These are phyloP conservation scores for Candolleomyces efflorescens DNA, from an alignment of 768 basidiomycete genomes.

Conservation along the genomic window DNA sequence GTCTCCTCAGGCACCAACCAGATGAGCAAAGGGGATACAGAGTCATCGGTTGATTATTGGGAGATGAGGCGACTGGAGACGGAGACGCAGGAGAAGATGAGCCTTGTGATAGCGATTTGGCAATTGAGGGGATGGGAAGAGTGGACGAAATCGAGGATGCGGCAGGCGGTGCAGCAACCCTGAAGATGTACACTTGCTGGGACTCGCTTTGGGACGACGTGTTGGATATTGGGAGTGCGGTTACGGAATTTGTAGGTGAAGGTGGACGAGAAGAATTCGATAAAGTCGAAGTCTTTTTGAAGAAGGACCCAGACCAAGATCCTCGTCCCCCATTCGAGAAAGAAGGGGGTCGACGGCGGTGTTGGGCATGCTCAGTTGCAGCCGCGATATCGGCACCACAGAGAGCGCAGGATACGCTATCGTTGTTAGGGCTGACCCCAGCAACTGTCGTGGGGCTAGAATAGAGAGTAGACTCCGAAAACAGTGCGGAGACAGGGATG, in stretches of 20 bases:
- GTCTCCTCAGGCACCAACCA: constrained; percentile 82
- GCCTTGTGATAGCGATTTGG: constrained; percentile 26
- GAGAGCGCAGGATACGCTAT: constrained; percentile 70
- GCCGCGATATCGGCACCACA: constrained; percentile 64
- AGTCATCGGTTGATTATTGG: constrained; percentile 32
- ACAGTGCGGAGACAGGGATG: constrained; percentile 54
- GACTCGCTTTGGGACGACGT: constrained; percentile 19
- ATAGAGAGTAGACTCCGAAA: constrained; percentile 47
- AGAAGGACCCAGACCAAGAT: constrained; percentile 54
- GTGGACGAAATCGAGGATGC: constrained; percentile 23
- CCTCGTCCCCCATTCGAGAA: constrained; percentile 6
- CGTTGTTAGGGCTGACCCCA: constrained; percentile 36
- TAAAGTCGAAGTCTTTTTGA: constrained; percentile 41
- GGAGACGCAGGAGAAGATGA: constrained; percentile 12
- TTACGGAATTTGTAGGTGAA: constrained; percentile 23
- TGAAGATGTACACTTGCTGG: constrained; percentile 64
- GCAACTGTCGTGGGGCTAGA: constrained; percentile 40
- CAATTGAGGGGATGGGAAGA: constrained; percentile 30
- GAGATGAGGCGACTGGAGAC: constrained; percentile 5
- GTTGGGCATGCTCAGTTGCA: constrained; percentile 21
- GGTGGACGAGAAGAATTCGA: constrained; percentile 23
- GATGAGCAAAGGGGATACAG: constrained; percentile 79
- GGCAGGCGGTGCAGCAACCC: constrained; percentile 38
- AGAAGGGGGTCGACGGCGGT: constrained; percentile 14
- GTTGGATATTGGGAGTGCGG: constrained; percentile 23